Evolutionary conservation across 805 yeast genomes (phyloP).

Genomic region (Ogataea trehalophila): DNA sequence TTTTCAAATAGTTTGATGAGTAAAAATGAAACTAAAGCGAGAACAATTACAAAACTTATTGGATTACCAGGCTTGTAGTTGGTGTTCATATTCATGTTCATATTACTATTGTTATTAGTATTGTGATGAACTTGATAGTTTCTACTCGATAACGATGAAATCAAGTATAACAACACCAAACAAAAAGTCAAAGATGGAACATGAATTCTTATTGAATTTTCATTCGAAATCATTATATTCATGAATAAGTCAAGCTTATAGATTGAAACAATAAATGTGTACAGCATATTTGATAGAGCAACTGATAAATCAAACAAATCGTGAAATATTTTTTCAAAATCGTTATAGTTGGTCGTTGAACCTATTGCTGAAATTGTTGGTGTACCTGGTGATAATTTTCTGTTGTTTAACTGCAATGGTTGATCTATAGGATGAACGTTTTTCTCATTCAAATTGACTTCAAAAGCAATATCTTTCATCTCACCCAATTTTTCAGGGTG

Average conservation of each 20-base stretch:
- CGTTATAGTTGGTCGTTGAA: neutral
- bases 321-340: slow-evolving; percentile 2
- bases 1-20: too few relatives aligned
- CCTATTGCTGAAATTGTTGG: neutral
- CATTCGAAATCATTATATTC: slow-evolving; percentile 20
- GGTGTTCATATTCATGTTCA: too few relatives aligned
- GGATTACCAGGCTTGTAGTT: slow-evolving; percentile 3
- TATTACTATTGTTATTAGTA: too few relatives aligned
- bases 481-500: slow-evolving; percentile 10
- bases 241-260: slow-evolving; percentile 28
- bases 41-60: slow-evolving; percentile 3
- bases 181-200: slow-evolving; percentile 20
- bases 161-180: slow-evolving; percentile 10
- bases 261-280: slow-evolving; percentile 7
- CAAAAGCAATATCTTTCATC: slow-evolving; percentile 28
- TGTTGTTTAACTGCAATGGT: slow-evolving; percentile 17
- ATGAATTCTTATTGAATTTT: slow-evolving; percentile 21
- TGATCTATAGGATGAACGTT: slow-evolving; percentile 30
- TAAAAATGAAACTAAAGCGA: too few relatives aligned
- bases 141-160: slow-evolving; percentile 1
- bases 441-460: slow-evolving; percentile 15
- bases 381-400: neutral
- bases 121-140: neutral
- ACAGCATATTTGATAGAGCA: slow-evolving; percentile 4
- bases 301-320: slow-evolving; percentile 14